Percentiles rank a stretch among this genome's conserved stretches.
Evolutionary conservation across 1,284 basidiomycete genomes (phyloP).

Genomic region (Cryptococcus neoformans): DNA sequence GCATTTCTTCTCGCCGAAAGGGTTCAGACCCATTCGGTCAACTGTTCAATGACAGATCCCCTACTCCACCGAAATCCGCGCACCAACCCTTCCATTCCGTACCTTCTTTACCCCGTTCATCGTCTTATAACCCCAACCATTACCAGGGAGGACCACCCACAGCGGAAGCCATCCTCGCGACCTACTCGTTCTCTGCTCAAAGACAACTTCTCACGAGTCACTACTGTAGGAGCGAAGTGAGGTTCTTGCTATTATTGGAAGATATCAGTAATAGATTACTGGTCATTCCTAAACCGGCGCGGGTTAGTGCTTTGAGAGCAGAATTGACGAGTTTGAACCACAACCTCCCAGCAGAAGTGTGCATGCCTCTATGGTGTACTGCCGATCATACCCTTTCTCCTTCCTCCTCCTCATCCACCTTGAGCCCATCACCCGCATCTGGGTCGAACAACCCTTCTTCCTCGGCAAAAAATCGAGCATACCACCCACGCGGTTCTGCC

Average conservation of each 20-base stretch:
- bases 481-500: too few species aligned
- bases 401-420: neutral
- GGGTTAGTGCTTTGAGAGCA: constrained; percentile 90
- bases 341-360: constrained; percentile 90
- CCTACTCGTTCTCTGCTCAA: constrained; percentile 67
- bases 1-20: constrained; percentile 12
- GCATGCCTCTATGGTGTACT: constrained; percentile 94
- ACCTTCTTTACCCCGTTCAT: constrained; percentile 19
- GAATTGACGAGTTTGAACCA: constrained; percentile 96
- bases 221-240: constrained; percentile 89
- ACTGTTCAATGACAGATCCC: neutral
- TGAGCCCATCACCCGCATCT: neutral
- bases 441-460: constrained; percentile 37
- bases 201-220: constrained; percentile 75
- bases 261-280: constrained; percentile 90
- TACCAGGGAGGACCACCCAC: constrained; percentile 15
- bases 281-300: constrained; percentile 88
- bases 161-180: constrained; percentile 7
- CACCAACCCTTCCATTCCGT: constrained; percentile 55
- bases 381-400: constrained; percentile 52
- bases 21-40: constrained; percentile 19
- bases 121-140: constrained; percentile 51
- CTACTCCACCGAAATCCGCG: constrained; percentile 43
- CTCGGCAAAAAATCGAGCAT: constrained; percentile 39
- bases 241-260: constrained; percentile 85